Evolutionary conservation across 345 rosid genomes (phyloP).

Genomic region (Brassica juncea): DNA sequence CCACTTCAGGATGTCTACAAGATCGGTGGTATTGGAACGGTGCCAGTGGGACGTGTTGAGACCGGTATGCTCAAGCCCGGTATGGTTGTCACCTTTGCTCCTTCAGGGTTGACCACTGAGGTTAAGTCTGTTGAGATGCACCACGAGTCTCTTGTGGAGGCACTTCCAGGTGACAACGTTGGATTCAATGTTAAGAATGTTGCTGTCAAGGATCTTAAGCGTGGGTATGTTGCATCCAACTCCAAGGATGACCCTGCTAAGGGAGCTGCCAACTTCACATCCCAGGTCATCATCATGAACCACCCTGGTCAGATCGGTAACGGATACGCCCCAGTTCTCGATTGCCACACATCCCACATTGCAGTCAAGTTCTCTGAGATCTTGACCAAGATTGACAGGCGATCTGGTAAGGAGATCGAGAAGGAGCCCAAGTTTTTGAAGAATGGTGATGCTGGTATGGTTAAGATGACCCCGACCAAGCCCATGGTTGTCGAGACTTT

Average conservation of each 20-base stretch:
- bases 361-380: constrained; percentile 23
- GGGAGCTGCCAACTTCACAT: constrained; percentile 14
- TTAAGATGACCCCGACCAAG: constrained; percentile 76
- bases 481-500: constrained; percentile 96
- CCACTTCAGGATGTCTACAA: constrained; percentile 18
- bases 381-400: constrained; percentile 16
- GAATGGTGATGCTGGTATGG: constrained; percentile 67
- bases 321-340: constrained; percentile 7
- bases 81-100: constrained; percentile 13
- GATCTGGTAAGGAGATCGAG: constrained; percentile 18
- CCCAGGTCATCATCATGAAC: constrained; percentile 19
- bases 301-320: constrained; percentile 19
- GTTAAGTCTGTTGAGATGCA: constrained; percentile 18
- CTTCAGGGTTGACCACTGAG: constrained; percentile 15
- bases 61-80: constrained; percentile 10
- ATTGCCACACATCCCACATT: constrained; percentile 20
- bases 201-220: constrained; percentile 18
- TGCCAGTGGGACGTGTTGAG: constrained; percentile 19
- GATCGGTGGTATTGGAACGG: constrained; percentile 22
- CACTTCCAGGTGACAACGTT: constrained; percentile 13
- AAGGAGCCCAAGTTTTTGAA: constrained; percentile 57
- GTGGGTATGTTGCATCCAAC: constrained; percentile 17
- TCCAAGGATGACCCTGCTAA: constrained; percentile 15
- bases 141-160: constrained; percentile 16
- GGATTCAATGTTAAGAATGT: constrained; percentile 8